These are phyloP conservation scores for Colletotrichum scovillei DNA, from an alignment of 2,329 filamentous ascomycete species.

Conservation along the genomic window DNA sequence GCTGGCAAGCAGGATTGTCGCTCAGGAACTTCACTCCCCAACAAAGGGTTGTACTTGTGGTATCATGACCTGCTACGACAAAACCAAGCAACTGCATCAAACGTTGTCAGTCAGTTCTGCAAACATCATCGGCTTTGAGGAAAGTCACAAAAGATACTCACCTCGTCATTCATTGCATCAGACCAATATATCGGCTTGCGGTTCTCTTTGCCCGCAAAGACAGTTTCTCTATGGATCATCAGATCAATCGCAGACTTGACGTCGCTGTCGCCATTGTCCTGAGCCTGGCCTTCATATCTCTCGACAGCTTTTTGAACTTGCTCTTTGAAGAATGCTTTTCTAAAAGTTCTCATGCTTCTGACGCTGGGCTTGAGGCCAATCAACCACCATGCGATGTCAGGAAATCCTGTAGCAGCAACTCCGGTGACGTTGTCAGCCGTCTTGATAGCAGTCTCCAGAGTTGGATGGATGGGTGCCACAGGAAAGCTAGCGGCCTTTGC, in stretches of 20 bases:
- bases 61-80: slow-evolving; percentile 44
- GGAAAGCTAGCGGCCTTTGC: neutral
- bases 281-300: neutral
- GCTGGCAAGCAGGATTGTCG: neutral
- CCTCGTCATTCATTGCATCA: slow-evolving; percentile 20
- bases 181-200: neutral
- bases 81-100: slow-evolving; percentile 42
- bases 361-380: neutral
- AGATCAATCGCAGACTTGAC: slow-evolving; percentile 24
- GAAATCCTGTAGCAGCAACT: neutral
- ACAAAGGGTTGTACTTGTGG: slow-evolving; percentile 41
- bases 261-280: neutral
- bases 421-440: neutral
- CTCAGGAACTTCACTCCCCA: slow-evolving; percentile 42
- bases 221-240: slow-evolving; percentile 24
- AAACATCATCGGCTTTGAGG: no score
- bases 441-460: neutral
- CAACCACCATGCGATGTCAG: neutral
- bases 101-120: neutral
- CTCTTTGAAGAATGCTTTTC: neutral
- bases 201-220: slow-evolving; percentile 19
- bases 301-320: neutral
- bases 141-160: neutral
- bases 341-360: neutral
- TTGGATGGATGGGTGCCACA: neutral